Evolutionary conservation across 2,329 filamentous ascomycete genomes (phyloP).

Genomic region (Amylocarpus encephaloides): DNA sequence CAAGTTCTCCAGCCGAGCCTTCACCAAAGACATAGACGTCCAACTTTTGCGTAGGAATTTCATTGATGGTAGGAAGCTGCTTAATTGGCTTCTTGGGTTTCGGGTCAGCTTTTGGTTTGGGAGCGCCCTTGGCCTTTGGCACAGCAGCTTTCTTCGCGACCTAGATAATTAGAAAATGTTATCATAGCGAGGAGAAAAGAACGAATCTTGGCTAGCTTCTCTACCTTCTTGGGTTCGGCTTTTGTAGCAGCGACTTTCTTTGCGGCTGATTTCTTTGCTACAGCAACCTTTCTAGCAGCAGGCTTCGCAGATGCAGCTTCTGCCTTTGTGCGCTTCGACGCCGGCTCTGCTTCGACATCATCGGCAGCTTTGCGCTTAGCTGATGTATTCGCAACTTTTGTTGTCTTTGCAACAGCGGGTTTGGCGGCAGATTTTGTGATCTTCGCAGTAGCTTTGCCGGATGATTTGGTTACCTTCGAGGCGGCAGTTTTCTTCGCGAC

Average conservation of each 20-base stretch:
- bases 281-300: slow-evolving; percentile 8
- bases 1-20: slow-evolving; percentile 74
- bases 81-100: slow-evolving; percentile 29
- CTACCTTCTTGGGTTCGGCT: slow-evolving; percentile 8
- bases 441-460: slow-evolving; percentile 28
- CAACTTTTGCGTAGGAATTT: slow-evolving; percentile 54
- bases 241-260: slow-evolving; percentile 15
- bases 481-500: not conserved
- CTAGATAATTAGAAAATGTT: not conserved
- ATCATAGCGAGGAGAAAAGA: not conserved
- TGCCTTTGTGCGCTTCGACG: slow-evolving; percentile 20
- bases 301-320: too few relatives aligned
- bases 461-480: slow-evolving; percentile 17
- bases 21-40: slow-evolving; percentile 78
- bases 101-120: slow-evolving; percentile 22
- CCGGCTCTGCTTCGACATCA: slow-evolving; percentile 13
- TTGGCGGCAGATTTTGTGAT: slow-evolving; percentile 16
- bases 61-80: slow-evolving; percentile 49
- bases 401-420: slow-evolving; percentile 4
- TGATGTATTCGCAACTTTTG: not conserved
- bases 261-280: slow-evolving; percentile 3
- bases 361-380: slow-evolving; percentile 21
- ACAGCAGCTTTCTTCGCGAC: slow-evolving; percentile 15
- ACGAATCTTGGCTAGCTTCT: not conserved
- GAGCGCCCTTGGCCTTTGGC: slow-evolving; percentile 9